phyloP scores from a whole-genome alignment of 129 eudicot species.

The carrot (Daucus carota) region DH1_v3.0 NC_030385.2:41524501-41525000 shows the following conservation, averaged over 20 bases:
- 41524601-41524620: neutral
- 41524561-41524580: neutral
- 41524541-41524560: neutral
- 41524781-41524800: neutral
- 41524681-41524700: neutral
- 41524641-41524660: neutral
- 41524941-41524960: too few species aligned
- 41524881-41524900: conserved; percentile 5
- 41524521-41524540: conserved; percentile 4
- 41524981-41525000: too few species aligned
- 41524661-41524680: neutral
- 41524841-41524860: conserved; percentile 16
- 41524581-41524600: neutral
- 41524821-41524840: neutral
- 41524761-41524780: too few species aligned
- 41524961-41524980: too few species aligned
- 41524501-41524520: neutral
- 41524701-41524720: neutral
- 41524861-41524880: conserved; percentile 10
- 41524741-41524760: too few species aligned
- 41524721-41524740: neutral
- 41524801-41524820: neutral
- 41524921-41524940: neutral
- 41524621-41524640: neutral
- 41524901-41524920: neutral